These are phyloP conservation scores for Leccinum arenicola DNA, from an alignment of 768 basidiomycete genomes.

Conservation along the genomic window DNA sequence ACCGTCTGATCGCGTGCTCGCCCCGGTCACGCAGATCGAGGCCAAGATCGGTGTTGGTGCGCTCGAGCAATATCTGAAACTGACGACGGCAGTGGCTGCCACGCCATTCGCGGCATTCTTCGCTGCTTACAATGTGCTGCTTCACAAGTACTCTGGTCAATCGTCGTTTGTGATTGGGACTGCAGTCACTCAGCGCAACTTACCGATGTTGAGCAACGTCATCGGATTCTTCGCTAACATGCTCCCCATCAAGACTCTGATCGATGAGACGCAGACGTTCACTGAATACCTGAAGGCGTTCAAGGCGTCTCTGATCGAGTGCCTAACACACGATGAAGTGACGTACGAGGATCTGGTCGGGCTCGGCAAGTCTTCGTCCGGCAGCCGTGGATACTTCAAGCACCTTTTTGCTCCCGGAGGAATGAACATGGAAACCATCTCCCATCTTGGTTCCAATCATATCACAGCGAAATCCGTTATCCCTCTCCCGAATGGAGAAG, in stretches of 20 bases:
- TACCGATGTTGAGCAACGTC: constrained; percentile 26
- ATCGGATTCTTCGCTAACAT: constrained; percentile 30
- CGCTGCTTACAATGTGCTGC: constrained; percentile 31
- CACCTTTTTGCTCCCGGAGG: constrained; percentile 30
- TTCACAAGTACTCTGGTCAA: constrained; percentile 33
- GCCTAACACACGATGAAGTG: constrained; percentile 27
- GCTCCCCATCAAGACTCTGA: constrained; percentile 28
- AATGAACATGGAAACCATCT: constrained; percentile 27
- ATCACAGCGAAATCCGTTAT: constrained; percentile 16
- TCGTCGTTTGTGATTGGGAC: constrained; percentile 29
- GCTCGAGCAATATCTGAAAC: constrained; percentile 20
- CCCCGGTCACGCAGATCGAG: constrained; percentile 29
- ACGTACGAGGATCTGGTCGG: constrained; percentile 31
- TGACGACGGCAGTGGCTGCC: constrained; percentile 15
- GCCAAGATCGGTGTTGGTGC: constrained; percentile 18
- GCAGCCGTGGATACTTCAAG: constrained; percentile 30
- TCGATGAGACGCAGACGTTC: constrained; percentile 27
- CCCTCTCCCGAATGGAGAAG: constrained; percentile 29
- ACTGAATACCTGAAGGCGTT: constrained; percentile 22
- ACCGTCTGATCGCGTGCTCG: constrained; percentile 25
- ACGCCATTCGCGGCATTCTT: constrained; percentile 32
- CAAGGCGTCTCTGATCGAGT: constrained; percentile 21
- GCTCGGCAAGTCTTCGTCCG: constrained; percentile 23
- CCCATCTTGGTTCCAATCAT: constrained; percentile 13
- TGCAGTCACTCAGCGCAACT: constrained; percentile 30